Conservation (phyloP, 306 rosid genomes). For the Acacia melanoxylon region DNA sequence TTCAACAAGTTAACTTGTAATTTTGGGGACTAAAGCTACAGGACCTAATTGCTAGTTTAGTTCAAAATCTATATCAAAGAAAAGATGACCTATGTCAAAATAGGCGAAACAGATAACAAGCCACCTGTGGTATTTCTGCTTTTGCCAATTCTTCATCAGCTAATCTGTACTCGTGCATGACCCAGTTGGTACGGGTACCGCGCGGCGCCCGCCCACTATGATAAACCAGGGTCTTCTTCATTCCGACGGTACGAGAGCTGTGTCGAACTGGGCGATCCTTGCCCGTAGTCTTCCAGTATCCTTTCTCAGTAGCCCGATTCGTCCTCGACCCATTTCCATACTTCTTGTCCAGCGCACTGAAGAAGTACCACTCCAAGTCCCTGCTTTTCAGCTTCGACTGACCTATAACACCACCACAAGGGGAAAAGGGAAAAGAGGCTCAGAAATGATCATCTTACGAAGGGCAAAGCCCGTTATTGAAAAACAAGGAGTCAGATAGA, state of each 20-base stretch:
- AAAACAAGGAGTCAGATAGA: not conserved
- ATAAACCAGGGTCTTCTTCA: slow-evolving; percentile 95
- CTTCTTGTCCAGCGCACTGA: slow-evolving; percentile 75
- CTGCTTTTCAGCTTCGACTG: slow-evolving; percentile 69
- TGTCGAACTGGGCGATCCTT: slow-evolving; percentile 65
- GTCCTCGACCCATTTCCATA: slow-evolving; percentile 81
- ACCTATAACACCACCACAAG: slow-evolving; percentile 34
- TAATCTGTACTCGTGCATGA: slow-evolving; percentile 87
- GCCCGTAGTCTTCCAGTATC: slow-evolving; percentile 98
- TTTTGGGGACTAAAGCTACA: not conserved
- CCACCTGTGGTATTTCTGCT: slow-evolving; percentile 54
- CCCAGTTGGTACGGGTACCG: slow-evolving; percentile 83
- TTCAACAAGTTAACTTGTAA: not conserved
- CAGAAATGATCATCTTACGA: not conserved
- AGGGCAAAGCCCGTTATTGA: not conserved
- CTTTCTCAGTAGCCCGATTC: slow-evolving; percentile 82
- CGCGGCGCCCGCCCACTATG: slow-evolving; percentile 82
- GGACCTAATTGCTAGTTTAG: not conserved
- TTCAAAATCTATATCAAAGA: not conserved
- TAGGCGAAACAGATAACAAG: not conserved
- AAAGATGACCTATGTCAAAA: not conserved
- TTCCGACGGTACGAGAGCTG: slow-evolving; percentile 47
- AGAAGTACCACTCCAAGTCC: slow-evolving; percentile 96
- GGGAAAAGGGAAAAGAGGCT: not conserved
- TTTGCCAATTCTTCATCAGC: slow-evolving; percentile 57